Evolutionary conservation across 1,139 yeast genomes (phyloP), one percentile per base, ranked within the genome.

Genomic region (Chernovozyma aurita): DNA sequence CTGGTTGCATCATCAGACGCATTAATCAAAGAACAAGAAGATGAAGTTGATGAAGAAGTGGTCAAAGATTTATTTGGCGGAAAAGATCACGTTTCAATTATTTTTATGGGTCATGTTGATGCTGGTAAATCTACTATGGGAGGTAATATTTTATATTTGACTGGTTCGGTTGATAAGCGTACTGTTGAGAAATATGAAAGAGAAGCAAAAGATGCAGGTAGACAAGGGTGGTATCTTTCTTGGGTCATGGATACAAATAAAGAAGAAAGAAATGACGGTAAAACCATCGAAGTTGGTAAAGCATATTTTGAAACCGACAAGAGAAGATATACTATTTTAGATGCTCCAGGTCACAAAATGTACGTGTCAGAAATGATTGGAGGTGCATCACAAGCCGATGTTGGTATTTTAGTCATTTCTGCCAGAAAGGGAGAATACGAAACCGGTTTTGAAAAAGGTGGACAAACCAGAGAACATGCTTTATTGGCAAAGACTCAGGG

Each of bases 61-160:
- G 86, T 92, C 46, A 81, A 76, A 39, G 98, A 92, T 52, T 67
- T 94, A 83, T 94, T 87, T 57, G 97, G 97, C 42, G 95, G 95
- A 54, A 94, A 94, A 64, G 97, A 90, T 59, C 98, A 94, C 65
- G 78, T 92, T 56, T 88, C 97, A 25, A 84, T 92, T 53, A 88
- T 92, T 54, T 92, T 92, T 65, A 94, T 92, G 97, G 99, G 99
- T 50, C 99, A 92, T 60, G 99, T 92, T 51, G 99, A 92, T 74
- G 98, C 98, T 30, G 99, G 99, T 59, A 92, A 92, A 65, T 87
- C 97, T 38, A 92, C 99, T 45, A 88, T 94, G 96, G 98, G 98
- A 59, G 99, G 99, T 66, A 92, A 92, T 63, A 72, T 92, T 52
- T 76, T 92, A 48, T 92, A 75, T 60, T 72, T 92, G 55, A 90